Evolutionary conservation across 805 yeast species (phyloP).

Genomic region (Metschnikowia reukaufii): DNA sequence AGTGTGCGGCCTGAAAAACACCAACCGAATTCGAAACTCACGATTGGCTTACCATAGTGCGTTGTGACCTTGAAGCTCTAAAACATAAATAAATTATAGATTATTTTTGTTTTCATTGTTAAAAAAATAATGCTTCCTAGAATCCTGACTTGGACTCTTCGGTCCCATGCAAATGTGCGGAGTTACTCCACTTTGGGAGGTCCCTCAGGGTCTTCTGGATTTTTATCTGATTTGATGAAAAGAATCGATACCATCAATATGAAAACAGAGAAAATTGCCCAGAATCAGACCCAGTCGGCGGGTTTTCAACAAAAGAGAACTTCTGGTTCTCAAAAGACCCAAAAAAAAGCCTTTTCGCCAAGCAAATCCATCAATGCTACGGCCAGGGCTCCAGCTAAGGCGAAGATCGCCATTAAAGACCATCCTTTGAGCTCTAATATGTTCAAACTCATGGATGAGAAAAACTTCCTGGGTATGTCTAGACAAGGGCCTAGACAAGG

Average conservation of each 20-base stretch:
- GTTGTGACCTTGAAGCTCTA: neutral
- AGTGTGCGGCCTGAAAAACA: neutral
- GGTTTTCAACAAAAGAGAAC: neutral
- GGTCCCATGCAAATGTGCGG: constrained; percentile 2
- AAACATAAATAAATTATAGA: no score
- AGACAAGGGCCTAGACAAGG: neutral
- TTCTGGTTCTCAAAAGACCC: neutral
- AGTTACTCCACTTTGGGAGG: constrained; percentile 15
- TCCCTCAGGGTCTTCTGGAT: constrained; percentile 13
- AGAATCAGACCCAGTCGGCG: neutral
- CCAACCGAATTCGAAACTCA: neutral
- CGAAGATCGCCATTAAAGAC: constrained; percentile 17
- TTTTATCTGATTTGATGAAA: constrained; percentile 37
- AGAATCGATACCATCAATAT: constrained; percentile 36
- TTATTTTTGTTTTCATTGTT: no score
- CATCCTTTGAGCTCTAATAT: constrained; percentile 22
- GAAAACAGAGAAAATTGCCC: constrained; percentile 13
- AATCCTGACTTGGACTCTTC: constrained; percentile 9
- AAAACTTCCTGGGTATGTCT: constrained; percentile 6
- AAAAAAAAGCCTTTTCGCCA: neutral
- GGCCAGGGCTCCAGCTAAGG: neutral
- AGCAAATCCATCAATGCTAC: neutral
- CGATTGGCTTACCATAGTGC: neutral
- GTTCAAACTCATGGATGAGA: constrained; percentile 15
- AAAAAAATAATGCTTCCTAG: constrained; percentile 14